These are phyloP conservation scores for Paramyrothecium roridum DNA, from an alignment of 2,329 filamentous ascomycete genomes.

Conservation along the genomic window DNA sequence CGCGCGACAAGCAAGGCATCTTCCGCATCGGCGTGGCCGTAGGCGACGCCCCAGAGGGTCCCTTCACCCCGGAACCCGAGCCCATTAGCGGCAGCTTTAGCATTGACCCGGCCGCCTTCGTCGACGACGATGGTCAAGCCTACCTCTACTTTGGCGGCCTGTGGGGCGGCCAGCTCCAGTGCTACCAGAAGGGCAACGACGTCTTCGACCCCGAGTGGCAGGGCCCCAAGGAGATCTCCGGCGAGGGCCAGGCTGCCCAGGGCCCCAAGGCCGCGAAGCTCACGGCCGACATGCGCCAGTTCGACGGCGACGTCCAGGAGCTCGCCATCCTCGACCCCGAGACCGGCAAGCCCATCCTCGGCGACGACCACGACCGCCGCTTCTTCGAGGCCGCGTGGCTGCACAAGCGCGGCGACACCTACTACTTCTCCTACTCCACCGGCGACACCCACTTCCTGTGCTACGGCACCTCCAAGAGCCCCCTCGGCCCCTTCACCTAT, in stretches of 20 bases:
- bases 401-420: slow-evolving; percentile 66
- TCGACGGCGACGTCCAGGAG: slow-evolving; percentile 54
- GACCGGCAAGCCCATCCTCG: slow-evolving; percentile 54
- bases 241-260: slow-evolving; percentile 54
- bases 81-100: slow-evolving; percentile 68
- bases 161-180: slow-evolving; percentile 79
- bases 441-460: slow-evolving; percentile 74
- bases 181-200: slow-evolving; percentile 57
- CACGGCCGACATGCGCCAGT: slow-evolving; percentile 61
- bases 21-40: slow-evolving; percentile 75
- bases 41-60: slow-evolving; percentile 61
- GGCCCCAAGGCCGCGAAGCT: slow-evolving; percentile 65
- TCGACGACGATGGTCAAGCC: slow-evolving; percentile 49
- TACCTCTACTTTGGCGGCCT: slow-evolving; percentile 70
- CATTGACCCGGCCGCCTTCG: slow-evolving; percentile 74
- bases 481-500: slow-evolving; percentile 71
- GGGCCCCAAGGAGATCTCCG: slow-evolving; percentile 57
- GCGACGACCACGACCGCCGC: slow-evolving; percentile 68
- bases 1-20: slow-evolving; percentile 64
- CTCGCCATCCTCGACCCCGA: slow-evolving; percentile 62
- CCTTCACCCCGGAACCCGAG: slow-evolving; percentile 63
- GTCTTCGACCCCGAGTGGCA: slow-evolving; percentile 53
- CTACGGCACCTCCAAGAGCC: slow-evolving; percentile 63
- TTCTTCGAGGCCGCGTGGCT: slow-evolving; percentile 84
- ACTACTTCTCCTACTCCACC: slow-evolving; percentile 77